Base-by-base conservation (phyloP, 805 yeast species). In the Myxozyma udenii region DNA sequence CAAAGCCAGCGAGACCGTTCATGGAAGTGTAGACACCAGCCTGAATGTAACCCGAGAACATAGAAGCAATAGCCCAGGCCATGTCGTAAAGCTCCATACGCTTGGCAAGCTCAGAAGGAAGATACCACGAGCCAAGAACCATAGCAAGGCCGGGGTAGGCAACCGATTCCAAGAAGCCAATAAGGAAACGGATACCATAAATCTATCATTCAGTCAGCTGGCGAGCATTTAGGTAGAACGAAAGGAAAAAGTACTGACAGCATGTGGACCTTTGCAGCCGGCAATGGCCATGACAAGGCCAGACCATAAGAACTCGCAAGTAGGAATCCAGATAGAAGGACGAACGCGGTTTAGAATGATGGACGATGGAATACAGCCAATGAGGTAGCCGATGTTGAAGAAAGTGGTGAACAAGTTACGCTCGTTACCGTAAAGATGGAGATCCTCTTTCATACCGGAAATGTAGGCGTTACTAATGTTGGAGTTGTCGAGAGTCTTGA, bases 401-500 rank as follows among this genome's bases (percentile, higher is more conserved):
- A 78, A 74, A 0, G 84, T 79, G 53, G 76, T 78, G 46, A 80
- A 70, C 37, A 76, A 54, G 61, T 80, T 78, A 51, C 78, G 71
- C 61, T 83, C 84, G 62, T 82, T 78, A 16, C 85, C 85, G 47
- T 71, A 59, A 75, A 83, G 76, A 3, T 72, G 69, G 36, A 84
- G 68, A 43, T 73, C 82, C 59, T 77, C 80, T 57, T 76, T 68
- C 78, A 84, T 74, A 24, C 85, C 84, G 12, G 84, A 76, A 33
- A 81, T 81, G 62, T 81, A 84, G 1, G 88, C 88, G 62, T 83
- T 80, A 51, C 75, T 74, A 51, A 79, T 70, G 64, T 83, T 84
- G 36, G 78, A 71, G 46, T 74, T 74, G 62, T 84, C 88, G 45
- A 84, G 70, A 46, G 80, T 79, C 62, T 79, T 80, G 43, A 73